These are phyloP conservation scores for Penicillium canariense DNA, from an alignment of 495 filamentous ascomycete species.

Conservation along the genomic window DNA sequence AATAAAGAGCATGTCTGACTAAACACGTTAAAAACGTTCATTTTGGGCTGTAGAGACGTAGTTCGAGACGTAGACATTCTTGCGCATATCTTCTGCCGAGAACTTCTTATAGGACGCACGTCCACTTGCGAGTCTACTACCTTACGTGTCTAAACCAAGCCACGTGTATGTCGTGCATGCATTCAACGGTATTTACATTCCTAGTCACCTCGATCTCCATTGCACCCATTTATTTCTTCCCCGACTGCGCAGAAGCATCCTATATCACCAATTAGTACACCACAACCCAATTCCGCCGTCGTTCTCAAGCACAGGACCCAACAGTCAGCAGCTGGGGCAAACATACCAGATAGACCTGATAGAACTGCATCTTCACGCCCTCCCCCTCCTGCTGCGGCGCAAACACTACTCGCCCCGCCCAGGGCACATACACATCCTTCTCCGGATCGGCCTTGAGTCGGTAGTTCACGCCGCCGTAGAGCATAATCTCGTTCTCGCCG, in stretches of 20 bases:
- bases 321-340: too few relatives aligned
- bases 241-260: constrained; percentile 41
- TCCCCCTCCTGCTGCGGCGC: constrained; percentile 37
- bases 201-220: background rate
- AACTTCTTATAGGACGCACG: too few relatives aligned
- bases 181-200: background rate
- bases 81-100: background rate
- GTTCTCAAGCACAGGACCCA: constrained; percentile 12
- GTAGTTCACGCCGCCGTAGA: constrained; percentile 58
- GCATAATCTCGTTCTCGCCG: constrained; percentile 57
- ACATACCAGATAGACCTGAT: constrained; percentile 66
- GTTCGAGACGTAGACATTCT: background rate
- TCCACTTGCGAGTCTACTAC: too few relatives aligned
- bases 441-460: constrained; percentile 48
- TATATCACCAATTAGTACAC: constrained; percentile 12
- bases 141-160: too few relatives aligned
- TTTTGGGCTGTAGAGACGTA: constrained; percentile 3
- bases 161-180: too few relatives aligned
- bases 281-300: constrained; percentile 5
- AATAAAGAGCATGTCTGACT: constrained; percentile 39
- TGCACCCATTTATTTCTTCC: constrained; percentile 31
- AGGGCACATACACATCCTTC: constrained; percentile 46
- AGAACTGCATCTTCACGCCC: constrained; percentile 56
- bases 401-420: constrained; percentile 57
- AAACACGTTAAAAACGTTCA: constrained; percentile 30